Conservation (phyloP, 768 basidiomycete genomes). For the Boletus pseudo-olivaceus region DNA sequence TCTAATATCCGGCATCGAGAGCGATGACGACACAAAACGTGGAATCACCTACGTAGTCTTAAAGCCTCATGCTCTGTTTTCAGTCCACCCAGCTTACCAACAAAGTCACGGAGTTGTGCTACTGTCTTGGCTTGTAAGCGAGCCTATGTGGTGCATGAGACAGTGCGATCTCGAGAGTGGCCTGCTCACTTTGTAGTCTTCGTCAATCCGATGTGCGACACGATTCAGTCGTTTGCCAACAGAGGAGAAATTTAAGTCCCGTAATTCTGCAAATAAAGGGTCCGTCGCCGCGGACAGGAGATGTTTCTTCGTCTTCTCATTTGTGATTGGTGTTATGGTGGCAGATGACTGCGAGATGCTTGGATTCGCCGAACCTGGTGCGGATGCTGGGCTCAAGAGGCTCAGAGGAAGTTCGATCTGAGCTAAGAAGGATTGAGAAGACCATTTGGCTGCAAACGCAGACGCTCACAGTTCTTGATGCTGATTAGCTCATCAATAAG, state of each 20-base stretch:
- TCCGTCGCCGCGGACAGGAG: slow-evolving; percentile 76
- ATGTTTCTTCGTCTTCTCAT: slow-evolving; percentile 88
- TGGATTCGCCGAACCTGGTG: slow-evolving; percentile 37
- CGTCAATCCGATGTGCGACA: slow-evolving; percentile 81
- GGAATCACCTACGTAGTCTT: slow-evolving; percentile 66
- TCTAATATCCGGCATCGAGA: slow-evolving; percentile 46
- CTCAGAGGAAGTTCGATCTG: slow-evolving; percentile 79
- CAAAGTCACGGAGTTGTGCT: slow-evolving; percentile 89
- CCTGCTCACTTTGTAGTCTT: slow-evolving; percentile 77
- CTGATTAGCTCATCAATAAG: slow-evolving; percentile 90
- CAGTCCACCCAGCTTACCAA: slow-evolving; percentile 89
- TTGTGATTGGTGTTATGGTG: slow-evolving; percentile 51
- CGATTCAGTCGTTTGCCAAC: slow-evolving; percentile 80
- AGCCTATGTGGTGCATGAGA: slow-evolving; percentile 43
- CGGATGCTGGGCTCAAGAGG: slow-evolving; percentile 55
- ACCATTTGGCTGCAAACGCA: not conserved
- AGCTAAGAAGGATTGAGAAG: slow-evolving; percentile 39
- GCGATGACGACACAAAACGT: not conserved
- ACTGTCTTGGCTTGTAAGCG: slow-evolving; percentile 87
- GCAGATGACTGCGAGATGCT: slow-evolving; percentile 42
- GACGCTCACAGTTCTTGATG: slow-evolving; percentile 75
- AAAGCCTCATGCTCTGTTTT: slow-evolving; percentile 90
- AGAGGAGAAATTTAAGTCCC: slow-evolving; percentile 90
- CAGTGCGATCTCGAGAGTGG: not conserved
- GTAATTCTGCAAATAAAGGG: slow-evolving; percentile 74